Evolutionary conservation across 345 rosid genomes (phyloP).

Genomic region (Pistacia atlantica): DNA sequence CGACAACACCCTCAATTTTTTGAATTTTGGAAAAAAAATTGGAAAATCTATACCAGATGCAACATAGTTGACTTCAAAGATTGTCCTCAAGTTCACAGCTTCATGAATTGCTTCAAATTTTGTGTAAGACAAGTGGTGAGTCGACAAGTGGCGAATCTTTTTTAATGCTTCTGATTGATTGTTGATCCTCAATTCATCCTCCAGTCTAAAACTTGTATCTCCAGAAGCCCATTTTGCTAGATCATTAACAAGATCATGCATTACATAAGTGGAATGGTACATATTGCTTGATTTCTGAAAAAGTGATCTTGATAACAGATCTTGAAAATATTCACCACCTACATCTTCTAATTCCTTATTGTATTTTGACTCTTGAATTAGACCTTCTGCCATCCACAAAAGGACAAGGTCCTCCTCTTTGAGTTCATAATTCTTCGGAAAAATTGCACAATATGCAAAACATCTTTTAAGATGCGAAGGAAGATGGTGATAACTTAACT

Average conservation of each 20-base stretch:
- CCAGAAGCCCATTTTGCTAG: constrained; percentile 10
- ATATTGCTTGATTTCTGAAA: neutral
- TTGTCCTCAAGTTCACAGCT: neutral
- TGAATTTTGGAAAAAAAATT: neutral
- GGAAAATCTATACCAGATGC: neutral
- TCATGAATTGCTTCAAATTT: neutral
- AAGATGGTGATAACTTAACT: neutral
- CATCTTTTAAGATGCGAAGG: neutral
- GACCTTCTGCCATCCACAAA: constrained; percentile 26
- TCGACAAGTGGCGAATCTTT: neutral
- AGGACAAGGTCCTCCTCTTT: too few species aligned
- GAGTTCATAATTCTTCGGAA: too few species aligned
- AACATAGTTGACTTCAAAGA: neutral
- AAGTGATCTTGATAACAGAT: too few species aligned
- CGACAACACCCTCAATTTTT: neutral
- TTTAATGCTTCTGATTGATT: too few species aligned
- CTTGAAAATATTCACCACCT: constrained; percentile 13
- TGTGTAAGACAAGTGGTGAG: too few species aligned
- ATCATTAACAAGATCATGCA: constrained; percentile 27
- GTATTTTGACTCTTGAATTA: neutral
- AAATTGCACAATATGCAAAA: too few species aligned
- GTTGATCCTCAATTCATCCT: too few species aligned
- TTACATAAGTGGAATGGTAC: neutral
- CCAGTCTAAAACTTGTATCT: too few species aligned
- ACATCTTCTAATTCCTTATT: constrained; percentile 12